phyloP scores from a whole-genome alignment of 352 stramenopile species.

The Globisporangium ultimum region DNA sequence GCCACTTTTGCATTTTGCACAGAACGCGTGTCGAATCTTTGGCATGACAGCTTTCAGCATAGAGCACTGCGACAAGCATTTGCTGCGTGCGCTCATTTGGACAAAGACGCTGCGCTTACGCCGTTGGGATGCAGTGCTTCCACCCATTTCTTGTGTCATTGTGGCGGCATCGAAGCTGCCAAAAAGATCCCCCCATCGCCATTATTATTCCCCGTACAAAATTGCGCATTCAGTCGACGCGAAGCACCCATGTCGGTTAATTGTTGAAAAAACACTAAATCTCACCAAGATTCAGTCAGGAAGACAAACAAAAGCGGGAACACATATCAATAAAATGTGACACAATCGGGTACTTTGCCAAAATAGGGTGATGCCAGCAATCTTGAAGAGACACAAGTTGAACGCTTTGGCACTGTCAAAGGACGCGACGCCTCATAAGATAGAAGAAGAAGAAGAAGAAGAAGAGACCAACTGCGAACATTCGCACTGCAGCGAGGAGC shows the following conservation, averaged over 20 bases:
- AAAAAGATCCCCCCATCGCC: neutral
- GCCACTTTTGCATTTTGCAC: neutral
- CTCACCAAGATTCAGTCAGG: neutral
- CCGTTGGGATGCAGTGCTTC: neutral
- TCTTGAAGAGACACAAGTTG: too few relatives aligned
- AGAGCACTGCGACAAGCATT: neutral
- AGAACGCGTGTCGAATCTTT: too few relatives aligned
- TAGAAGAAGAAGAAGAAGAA: too few relatives aligned
- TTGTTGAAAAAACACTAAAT: neutral
- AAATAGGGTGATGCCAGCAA: too few relatives aligned
- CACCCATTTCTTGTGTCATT: neutral
- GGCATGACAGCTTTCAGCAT: too few relatives aligned
- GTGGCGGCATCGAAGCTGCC: neutral
- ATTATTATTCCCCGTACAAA: neutral
- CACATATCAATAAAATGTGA: neutral
- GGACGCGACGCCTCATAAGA: too few relatives aligned
- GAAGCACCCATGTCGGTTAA: constrained; percentile 2
- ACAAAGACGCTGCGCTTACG: too few relatives aligned
- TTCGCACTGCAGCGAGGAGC: too few relatives aligned
- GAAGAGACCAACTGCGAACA: too few relatives aligned
- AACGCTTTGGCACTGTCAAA: too few relatives aligned
- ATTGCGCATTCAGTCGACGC: neutral
- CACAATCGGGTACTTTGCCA: too few relatives aligned
- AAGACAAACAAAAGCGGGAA: neutral
- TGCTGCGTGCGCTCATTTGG: neutral